A percentile compares a stretch with the other conserved stretches of the same genome.
Evolutionary conservation across 345 rosid genomes (phyloP).

Genomic region (Populus davidiana): DNA sequence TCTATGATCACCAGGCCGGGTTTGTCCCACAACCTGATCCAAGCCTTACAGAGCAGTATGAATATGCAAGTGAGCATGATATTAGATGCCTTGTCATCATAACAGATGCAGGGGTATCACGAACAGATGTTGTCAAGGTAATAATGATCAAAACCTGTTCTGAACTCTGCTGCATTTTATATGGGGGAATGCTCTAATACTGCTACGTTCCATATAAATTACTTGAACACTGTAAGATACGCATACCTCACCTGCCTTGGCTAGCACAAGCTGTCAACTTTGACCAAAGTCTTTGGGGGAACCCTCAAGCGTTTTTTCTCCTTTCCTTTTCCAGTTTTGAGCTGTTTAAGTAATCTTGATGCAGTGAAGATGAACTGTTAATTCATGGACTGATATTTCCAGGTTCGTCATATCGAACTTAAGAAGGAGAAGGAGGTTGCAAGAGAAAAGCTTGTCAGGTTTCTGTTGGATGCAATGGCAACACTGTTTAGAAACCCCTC

Average conservation of each 20-base stretch:
- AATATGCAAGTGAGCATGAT: conserved; percentile 88
- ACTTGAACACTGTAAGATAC: neutral
- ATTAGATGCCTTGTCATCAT: conserved; percentile 84
- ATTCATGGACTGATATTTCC: conserved; percentile 8
- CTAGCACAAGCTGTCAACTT: neutral
- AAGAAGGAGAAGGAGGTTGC: conserved; percentile 76
- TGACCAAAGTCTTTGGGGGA: neutral
- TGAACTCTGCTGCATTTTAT: neutral
- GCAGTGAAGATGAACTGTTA: neutral
- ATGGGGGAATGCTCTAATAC: no score
- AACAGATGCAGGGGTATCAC: conserved; percentile 69
- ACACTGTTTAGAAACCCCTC: conserved; percentile 70
- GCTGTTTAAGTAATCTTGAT: neutral
- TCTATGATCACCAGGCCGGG: conserved; percentile 56
- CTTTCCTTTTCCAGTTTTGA: neutral
- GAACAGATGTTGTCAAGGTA: conserved; percentile 78
- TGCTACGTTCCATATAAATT: no score
- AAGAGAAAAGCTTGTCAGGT: conserved; percentile 62
- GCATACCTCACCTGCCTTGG: neutral
- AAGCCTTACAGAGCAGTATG: conserved; percentile 94
- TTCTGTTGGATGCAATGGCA: conserved; percentile 64
- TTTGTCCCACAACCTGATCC: conserved; percentile 87
- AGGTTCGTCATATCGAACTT: conserved; percentile 83
- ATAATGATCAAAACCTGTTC: conserved; percentile 5
- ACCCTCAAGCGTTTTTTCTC: neutral